phyloP scores from a whole-genome alignment of 1,139 yeast genomes.

The Yamadazyma atmosphaerica region DNA sequence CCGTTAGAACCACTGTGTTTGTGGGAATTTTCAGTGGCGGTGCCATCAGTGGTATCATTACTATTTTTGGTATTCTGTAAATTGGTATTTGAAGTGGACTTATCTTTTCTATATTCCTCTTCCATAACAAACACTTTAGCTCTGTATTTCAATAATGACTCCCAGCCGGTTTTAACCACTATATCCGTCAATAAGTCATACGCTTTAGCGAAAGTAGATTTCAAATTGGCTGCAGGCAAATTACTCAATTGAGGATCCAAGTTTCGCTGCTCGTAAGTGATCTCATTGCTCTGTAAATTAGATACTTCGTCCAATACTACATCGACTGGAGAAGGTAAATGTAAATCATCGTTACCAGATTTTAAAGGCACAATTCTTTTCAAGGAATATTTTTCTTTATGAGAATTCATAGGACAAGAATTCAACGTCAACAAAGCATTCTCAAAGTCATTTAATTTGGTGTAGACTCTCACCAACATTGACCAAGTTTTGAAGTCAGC shows the following conservation, averaged over 20 bases:
- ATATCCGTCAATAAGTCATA: slow-evolving; percentile 79
- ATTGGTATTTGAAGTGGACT: slow-evolving; percentile 14
- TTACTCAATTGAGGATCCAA: slow-evolving; percentile 69
- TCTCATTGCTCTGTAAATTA: slow-evolving; percentile 52
- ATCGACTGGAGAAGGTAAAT: slow-evolving; percentile 78
- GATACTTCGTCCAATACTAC: slow-evolving; percentile 67
- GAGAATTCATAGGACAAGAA: slow-evolving; percentile 88
- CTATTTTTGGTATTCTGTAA: slow-evolving; percentile 14
- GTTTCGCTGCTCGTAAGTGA: slow-evolving; percentile 49
- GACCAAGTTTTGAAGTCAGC: slow-evolving; percentile 88
- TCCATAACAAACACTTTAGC: slow-evolving; percentile 94
- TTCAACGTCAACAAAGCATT: slow-evolving; percentile 81
- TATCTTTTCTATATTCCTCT: slow-evolving; percentile 70
- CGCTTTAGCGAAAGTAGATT: slow-evolving; percentile 77
- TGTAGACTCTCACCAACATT: slow-evolving; percentile 68
- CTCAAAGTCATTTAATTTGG: slow-evolving; percentile 66
- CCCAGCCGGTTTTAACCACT: slow-evolving; percentile 82
- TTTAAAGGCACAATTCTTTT: slow-evolving; percentile 62
- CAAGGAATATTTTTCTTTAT: slow-evolving; percentile 58
- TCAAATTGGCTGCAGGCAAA: slow-evolving; percentile 74
- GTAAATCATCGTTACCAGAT: slow-evolving; percentile 53
- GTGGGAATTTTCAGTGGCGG: slow-evolving; percentile 4
- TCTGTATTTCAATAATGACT: slow-evolving; percentile 72
- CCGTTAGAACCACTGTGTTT: slow-evolving; percentile 9
- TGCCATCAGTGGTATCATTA: slow-evolving; percentile 17